A percentile compares a stretch with the other conserved stretches of the same genome.
phyloP scores from a whole-genome alignment of 805 yeast species.

The Myxozyma neotropica region DNA sequence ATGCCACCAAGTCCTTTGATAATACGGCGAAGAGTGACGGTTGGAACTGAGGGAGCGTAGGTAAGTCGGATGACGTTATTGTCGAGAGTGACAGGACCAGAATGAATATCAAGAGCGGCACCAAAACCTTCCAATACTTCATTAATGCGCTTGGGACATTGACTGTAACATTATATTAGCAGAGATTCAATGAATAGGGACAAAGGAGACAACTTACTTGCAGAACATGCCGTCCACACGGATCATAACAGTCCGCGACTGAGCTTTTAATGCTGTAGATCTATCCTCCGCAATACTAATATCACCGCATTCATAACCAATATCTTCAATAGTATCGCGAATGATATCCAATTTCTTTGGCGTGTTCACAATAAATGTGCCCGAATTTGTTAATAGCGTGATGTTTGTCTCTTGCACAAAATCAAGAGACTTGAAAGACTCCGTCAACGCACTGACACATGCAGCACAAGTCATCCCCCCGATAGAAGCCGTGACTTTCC shows the following conservation, averaged over 20 bases:
- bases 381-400: constrained; percentile 62
- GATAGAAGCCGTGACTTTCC: constrained; percentile 60
- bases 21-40: constrained; percentile 59
- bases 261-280: constrained; percentile 52
- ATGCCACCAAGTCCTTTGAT: constrained; percentile 52
- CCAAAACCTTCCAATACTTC: constrained; percentile 56
- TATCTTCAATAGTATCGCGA: constrained; percentile 58
- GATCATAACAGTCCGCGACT: constrained; percentile 59
- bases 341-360: constrained; percentile 47
- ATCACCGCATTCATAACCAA: constrained; percentile 64
- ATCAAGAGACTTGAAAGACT: constrained; percentile 49
- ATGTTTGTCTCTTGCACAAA: constrained; percentile 57
- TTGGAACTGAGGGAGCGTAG: constrained; percentile 60
- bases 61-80: constrained; percentile 65
- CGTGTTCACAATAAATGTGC: constrained; percentile 56
- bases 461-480: constrained; percentile 79
- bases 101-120: constrained; percentile 54
- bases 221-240: constrained; percentile 69
- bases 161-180: constrained; percentile 38
- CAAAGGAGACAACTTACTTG: constrained; percentile 39
- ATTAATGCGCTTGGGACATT: constrained; percentile 64
- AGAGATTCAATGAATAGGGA: too few relatives aligned
- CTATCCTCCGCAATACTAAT: constrained; percentile 50
- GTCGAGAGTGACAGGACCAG: constrained; percentile 56
- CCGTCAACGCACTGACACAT: constrained; percentile 60